phyloP scores from a whole-genome alignment of 345 rosid species.

The Salix caprea region DNA sequence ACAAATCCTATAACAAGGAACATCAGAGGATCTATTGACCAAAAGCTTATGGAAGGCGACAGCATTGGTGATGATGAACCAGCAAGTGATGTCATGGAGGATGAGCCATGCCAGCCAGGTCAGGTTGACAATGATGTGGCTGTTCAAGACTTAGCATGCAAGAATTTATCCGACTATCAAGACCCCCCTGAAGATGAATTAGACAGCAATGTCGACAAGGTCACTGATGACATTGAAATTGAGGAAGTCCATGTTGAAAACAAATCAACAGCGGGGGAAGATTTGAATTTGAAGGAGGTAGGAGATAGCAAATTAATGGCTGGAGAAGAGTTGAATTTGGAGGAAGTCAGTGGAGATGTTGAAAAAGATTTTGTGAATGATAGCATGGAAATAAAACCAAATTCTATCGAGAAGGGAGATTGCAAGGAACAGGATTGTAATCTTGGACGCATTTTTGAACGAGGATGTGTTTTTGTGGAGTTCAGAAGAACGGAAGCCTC shows the following conservation, averaged over 20 bases:
- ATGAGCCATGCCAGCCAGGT: slow-evolving; percentile 27
- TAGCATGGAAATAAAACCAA: neutral
- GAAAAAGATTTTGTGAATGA: slow-evolving; percentile 8
- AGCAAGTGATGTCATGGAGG: slow-evolving; percentile 21
- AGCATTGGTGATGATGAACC: slow-evolving; percentile 19
- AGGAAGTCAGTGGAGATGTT: slow-evolving; percentile 13
- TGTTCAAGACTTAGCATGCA: slow-evolving; percentile 13
- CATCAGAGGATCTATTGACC: slow-evolving; percentile 10
- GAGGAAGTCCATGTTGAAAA: slow-evolving; percentile 8
- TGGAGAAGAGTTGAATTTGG: slow-evolving; percentile 22
- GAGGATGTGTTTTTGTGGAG: slow-evolving; percentile 70
- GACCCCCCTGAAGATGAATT: slow-evolving; percentile 22
- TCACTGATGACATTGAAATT: slow-evolving; percentile 7
- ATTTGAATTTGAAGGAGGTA: slow-evolving; percentile 18
- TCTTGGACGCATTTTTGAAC: slow-evolving; percentile 39
- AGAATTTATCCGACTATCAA: slow-evolving; percentile 7
- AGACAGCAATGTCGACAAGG: slow-evolving; percentile 15
- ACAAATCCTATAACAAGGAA: slow-evolving; percentile 20
- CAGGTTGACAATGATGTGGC: slow-evolving; percentile 17
- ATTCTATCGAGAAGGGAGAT: slow-evolving; percentile 29
- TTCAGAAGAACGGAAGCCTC: slow-evolving; percentile 70
- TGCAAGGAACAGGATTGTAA: slow-evolving; percentile 24
- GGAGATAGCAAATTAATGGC: slow-evolving; percentile 16
- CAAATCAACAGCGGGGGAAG: slow-evolving; percentile 20
- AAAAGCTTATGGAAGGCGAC: slow-evolving; percentile 14